Conservation (phyloP, 2,329 filamentous ascomycete species). For the Domatiomyces catenatus region DNA sequence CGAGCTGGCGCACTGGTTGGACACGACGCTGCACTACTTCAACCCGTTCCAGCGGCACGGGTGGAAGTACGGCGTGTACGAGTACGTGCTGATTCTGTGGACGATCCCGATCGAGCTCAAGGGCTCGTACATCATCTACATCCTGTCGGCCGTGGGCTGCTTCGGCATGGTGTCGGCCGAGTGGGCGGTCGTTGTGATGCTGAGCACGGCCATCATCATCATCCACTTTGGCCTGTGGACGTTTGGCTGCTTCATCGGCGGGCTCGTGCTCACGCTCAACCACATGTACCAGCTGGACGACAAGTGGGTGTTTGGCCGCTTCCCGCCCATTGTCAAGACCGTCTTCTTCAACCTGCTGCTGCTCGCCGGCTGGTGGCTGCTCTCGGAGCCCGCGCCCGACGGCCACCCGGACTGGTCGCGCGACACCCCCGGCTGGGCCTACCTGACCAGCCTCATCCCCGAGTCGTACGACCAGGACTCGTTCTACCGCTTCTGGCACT, state of each 20-base stretch:
- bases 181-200: not conserved
- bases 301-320: not conserved
- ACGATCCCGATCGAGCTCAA: slow-evolving; percentile 29
- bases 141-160: not conserved
- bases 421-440: not conserved
- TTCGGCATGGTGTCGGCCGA: not conserved
- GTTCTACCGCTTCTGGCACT: slow-evolving; percentile 2
- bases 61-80: slow-evolving; percentile 20
- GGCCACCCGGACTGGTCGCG: not conserved
- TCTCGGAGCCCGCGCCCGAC: not conserved
- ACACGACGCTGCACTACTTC: slow-evolving; percentile 18
- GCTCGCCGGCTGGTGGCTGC: not conserved
- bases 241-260: not conserved
- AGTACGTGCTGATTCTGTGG: slow-evolving; percentile 33
- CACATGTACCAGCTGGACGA: not conserved
- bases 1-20: slow-evolving; percentile 9
- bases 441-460: not conserved
- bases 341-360: not conserved
- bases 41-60: slow-evolving; percentile 21
- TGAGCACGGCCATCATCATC: not conserved
- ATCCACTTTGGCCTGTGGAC: not conserved
- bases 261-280: not conserved
- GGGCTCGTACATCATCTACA: not conserved
- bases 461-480: not conserved
- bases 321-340: not conserved